phyloP scores from a whole-genome alignment of 495 filamentous ascomycete species.

The Podospora comata region DNA sequence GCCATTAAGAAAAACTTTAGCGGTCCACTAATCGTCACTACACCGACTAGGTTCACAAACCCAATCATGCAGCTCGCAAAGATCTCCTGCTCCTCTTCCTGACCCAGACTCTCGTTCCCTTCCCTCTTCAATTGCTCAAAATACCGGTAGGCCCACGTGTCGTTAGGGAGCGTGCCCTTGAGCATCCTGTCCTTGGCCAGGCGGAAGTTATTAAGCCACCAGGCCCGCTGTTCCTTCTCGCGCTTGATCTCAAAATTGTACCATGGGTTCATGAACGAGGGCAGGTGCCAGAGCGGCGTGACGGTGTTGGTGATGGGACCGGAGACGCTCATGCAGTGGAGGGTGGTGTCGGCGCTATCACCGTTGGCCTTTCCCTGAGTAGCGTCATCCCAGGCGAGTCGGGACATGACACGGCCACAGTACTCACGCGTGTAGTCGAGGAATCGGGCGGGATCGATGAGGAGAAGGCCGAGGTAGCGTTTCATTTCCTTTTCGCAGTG shows the following conservation, averaged over 20 bases:
- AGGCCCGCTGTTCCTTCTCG: slow-evolving; percentile 40
- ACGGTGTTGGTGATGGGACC: slow-evolving; percentile 48
- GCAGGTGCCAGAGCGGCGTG: slow-evolving; percentile 45
- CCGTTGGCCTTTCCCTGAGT: slow-evolving; percentile 43
- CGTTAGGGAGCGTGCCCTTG: slow-evolving; percentile 36
- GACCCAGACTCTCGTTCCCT: slow-evolving; percentile 37
- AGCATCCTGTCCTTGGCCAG: slow-evolving; percentile 40
- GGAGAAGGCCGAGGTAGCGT: slow-evolving; percentile 40
- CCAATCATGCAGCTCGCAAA: slow-evolving; percentile 50
- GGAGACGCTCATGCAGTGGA: slow-evolving; percentile 49
- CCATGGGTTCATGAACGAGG: slow-evolving; percentile 43
- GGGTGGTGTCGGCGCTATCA: slow-evolving; percentile 43
- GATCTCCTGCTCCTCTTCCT: slow-evolving; percentile 40
- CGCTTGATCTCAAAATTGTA: slow-evolving; percentile 43
- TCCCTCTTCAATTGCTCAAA: slow-evolving; percentile 42
- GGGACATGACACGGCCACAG: slow-evolving; percentile 47
- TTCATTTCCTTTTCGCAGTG: slow-evolving; percentile 47
- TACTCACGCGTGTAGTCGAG: slow-evolving; percentile 45
- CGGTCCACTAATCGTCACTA: slow-evolving; percentile 47
- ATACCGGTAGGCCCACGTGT: slow-evolving; percentile 48
- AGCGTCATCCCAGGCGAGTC: slow-evolving; percentile 47
- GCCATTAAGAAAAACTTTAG: slow-evolving; percentile 50
- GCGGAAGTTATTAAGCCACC: slow-evolving; percentile 45
- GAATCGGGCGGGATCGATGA: slow-evolving; percentile 46
- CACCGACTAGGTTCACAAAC: slow-evolving; percentile 47